Base-by-base conservation (phyloP, 2,329 filamentous ascomycete species). In the Aureobasidium sp. region DNA sequence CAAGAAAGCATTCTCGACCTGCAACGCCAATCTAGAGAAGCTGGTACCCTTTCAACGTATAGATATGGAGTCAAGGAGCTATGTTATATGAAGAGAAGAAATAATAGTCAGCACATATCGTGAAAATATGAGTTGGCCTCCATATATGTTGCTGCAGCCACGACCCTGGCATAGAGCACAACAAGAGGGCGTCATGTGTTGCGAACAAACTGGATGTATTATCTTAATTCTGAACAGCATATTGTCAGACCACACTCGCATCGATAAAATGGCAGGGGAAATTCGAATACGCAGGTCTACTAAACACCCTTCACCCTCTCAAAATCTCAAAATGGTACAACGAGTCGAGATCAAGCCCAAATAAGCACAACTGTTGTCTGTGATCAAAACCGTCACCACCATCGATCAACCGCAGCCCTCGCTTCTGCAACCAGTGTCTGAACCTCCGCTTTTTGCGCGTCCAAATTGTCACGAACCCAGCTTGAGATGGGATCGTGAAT, bases 391-490 rank as follows among this genome's bases (percentile, higher is more conserved):
- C 15, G 10, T 41, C 13, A 62, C 50, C 50, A 63, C 62, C 62
- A 63, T 41, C 55, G 55, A 60, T 63, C 55, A 15, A 73, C 46
- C 20, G 66, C 55, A 37, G 50, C 27, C 46, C 50, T 26, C 15
- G 69, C 61, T n/a, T 68, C 44, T 43, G 48, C 65, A 20, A 71
- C 61, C n/a, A 67, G 59, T 12, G 63, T 66, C 3, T 67, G 66
- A 13, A 71, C 65, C 47, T 60, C 57, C 9, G 29, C 62, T 20
- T 69, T 27, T 37, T 72, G 69, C 52, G 63, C 65, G 32, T 69
- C 70, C 46, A 76, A 63, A 61, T 75, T 68, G 37, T 67, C 66
- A 24, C 63, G 51, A 44, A 74, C 61, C 71, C 72, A 75, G 3
- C 50, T 56, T 3, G 72, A 71, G n/a, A 69, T 65, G 10, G 63